Percentiles rank a stretch among this genome's conserved stretches.
phyloP scores from a whole-genome alignment of 805 yeast genomes.

The Nakazawaea ishiwadae region DNA sequence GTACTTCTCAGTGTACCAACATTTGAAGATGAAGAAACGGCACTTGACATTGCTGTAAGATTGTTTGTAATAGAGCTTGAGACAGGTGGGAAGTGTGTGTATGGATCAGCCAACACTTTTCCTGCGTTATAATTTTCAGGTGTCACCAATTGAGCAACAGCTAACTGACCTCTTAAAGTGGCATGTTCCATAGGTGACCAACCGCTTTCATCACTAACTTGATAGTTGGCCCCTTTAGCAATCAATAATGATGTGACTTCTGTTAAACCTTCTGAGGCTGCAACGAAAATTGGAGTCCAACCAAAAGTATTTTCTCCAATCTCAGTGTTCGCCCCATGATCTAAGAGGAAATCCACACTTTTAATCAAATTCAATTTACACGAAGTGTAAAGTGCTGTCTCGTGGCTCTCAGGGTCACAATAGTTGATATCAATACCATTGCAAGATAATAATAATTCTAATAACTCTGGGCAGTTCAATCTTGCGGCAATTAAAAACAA shows the following conservation, averaged over 20 bases:
- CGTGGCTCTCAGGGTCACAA: constrained; percentile 55
- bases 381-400: constrained; percentile 82
- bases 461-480: constrained; percentile 53
- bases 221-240: constrained; percentile 46
- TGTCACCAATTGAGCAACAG: constrained; percentile 56
- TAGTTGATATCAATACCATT: constrained; percentile 63
- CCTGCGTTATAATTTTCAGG: constrained; percentile 39
- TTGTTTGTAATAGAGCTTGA: neutral
- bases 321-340: constrained; percentile 66
- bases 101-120: constrained; percentile 11
- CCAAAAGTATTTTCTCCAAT: constrained; percentile 75
- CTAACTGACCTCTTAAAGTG: constrained; percentile 79
- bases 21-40: neutral
- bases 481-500: constrained; percentile 66
- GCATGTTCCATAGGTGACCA: constrained; percentile 99
- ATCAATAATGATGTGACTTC: constrained; percentile 55
- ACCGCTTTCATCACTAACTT: constrained; percentile 73
- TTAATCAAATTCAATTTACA: constrained; percentile 54
- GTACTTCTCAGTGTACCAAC: constrained; percentile 1
- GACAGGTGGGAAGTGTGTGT: constrained; percentile 11
- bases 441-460: constrained; percentile 46
- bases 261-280: constrained; percentile 78
- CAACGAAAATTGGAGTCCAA: constrained; percentile 91
- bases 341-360: constrained; percentile 51
- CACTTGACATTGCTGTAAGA: neutral